Percentiles rank a stretch among this genome's conserved stretches.
These are phyloP conservation scores for Stropharia rugosoannulata DNA, from an alignment of 768 basidiomycete genomes.

Conservation along the genomic window DNA sequence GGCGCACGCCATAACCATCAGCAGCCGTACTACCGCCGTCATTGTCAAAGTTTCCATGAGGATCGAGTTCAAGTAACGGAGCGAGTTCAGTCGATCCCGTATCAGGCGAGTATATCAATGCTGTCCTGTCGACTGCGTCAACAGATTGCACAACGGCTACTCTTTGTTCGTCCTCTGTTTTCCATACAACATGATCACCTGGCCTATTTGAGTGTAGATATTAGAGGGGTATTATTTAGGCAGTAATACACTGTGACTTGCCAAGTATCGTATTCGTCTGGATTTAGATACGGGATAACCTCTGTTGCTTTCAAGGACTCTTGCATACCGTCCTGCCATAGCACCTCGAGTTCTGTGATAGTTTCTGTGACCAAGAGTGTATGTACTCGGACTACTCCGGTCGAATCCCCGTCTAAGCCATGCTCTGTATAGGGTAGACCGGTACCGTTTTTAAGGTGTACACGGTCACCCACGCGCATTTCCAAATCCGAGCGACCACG, in stretches of 20 bases:
- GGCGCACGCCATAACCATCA: conserved; percentile 75
- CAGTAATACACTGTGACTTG: conserved; percentile 30
- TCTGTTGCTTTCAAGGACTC: conserved; percentile 62
- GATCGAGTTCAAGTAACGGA: conserved; percentile 86
- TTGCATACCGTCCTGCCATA: conserved; percentile 86
- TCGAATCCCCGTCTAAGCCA: conserved; percentile 45
- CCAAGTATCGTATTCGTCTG: conserved; percentile 94
- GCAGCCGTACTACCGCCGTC: conserved; percentile 38
- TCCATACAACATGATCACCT: conserved; percentile 87
- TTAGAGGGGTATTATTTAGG: conserved; percentile 7
- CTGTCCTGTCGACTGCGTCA: conserved; percentile 69
- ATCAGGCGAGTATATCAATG: conserved; percentile 59
- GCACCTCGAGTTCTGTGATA: conserved; percentile 61
- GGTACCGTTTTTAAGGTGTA: conserved; percentile 51
- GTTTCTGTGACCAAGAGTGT: conserved; percentile 70
- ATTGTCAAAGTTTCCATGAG: conserved; percentile 66
- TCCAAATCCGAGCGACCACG: conserved; percentile 59
- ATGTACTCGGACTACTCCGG: conserved; percentile 49
- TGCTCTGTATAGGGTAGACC: conserved; percentile 60
- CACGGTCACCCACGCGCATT: conserved; percentile 73
- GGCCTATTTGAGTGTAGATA: conserved; percentile 54
- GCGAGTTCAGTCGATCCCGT: conserved; percentile 59
- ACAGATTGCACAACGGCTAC: conserved; percentile 80
- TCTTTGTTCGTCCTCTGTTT: conserved; percentile 64
- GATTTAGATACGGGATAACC: conserved; percentile 79